A percentile compares a stretch with the other conserved stretches of the same genome.
These are phyloP conservation scores for Bombardia bombarda DNA, from an alignment of 495 filamentous ascomycete genomes.

Conservation along the genomic window DNA sequence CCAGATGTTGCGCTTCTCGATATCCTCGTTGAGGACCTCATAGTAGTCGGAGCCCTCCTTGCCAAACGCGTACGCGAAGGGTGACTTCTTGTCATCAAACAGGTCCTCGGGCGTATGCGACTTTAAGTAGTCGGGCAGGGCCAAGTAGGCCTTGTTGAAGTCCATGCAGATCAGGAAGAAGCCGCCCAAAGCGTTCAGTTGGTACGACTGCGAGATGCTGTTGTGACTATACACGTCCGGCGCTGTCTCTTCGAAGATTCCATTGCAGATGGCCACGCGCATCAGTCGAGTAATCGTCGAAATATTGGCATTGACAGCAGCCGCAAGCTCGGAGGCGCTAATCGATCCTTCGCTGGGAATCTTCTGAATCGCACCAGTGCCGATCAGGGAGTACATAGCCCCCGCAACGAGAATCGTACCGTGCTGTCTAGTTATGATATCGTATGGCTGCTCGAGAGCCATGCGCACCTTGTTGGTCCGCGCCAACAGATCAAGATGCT, in stretches of 20 bases:
- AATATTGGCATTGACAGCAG: conserved; percentile 13
- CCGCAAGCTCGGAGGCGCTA: conserved; percentile 15
- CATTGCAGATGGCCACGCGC: conserved; percentile 16
- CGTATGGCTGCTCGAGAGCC: conserved; percentile 15
- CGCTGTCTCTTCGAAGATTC: conserved; percentile 16
- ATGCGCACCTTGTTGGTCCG: conserved; percentile 12
- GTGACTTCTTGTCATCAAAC: conserved; percentile 20
- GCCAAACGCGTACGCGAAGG: conserved; percentile 19
- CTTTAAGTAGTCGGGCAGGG: conserved; percentile 22
- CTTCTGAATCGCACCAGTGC: conserved; percentile 13
- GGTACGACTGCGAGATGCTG: conserved; percentile 6
- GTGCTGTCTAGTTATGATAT: conserved; percentile 13
- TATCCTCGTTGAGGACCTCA: conserved; percentile 14
- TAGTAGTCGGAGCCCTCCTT: conserved; percentile 24
- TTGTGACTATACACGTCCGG: conserved; percentile 21
- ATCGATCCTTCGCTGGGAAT: conserved; percentile 19
- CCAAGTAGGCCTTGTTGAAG: conserved; percentile 8
- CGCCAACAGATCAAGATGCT: conserved; percentile 13
- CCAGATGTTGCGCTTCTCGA: conserved; percentile 9
- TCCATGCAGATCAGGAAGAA: conserved; percentile 16
- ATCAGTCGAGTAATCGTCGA: conserved; percentile 19
- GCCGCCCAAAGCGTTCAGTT: conserved; percentile 6
- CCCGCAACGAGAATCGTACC: conserved; percentile 8
- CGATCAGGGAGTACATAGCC: conserved; percentile 16
- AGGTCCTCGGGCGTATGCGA: conserved; percentile 20